Base-by-base conservation (phyloP, 495 filamentous ascomycete species). In the Aspergillus biplanus region DNA sequence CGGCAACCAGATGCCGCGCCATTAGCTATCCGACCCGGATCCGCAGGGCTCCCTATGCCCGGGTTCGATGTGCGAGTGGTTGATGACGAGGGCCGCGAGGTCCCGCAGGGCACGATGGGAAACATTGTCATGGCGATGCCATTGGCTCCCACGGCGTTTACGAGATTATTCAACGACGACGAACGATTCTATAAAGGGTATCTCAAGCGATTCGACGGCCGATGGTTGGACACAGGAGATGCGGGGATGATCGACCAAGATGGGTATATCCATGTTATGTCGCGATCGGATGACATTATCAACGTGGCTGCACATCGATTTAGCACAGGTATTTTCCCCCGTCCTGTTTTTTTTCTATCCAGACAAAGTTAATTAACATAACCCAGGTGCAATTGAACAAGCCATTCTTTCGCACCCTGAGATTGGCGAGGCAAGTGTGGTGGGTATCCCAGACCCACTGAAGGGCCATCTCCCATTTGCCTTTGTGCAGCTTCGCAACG, bases 231-330 rank as follows among this genome's bases (percentile, higher is more conserved):
- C 67, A 97, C 93, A 1, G 93, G 93, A 1, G 93, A 97, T 72
- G 90, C 92, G 3, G 93, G 93, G 1, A 85, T 92, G 74, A 83
- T 97, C 59, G 93, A 97, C 73, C 69, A 82, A 12, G 87, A 93
- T 56, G 91, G 90, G 2, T 96, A 96, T 71, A 84, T 97, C 52
- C 89, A 91, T 70, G 86, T 97, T 68, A 93, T 97, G 91, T 86
- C 89, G 2, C 83, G 92, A 58, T 86, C 87, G 5, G 93, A 97
- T 80, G 93, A 97, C 73, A 89, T 97, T 62, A 96, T 97, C 71
- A 97, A 97, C 69, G 93, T 97, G 1, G 93, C 93, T 33, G 93
- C 93, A 3, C 93, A 97, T 77, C 86, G 93, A 5, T 92, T 97
- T 64, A 91, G 88, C 68, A 97, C 93, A 3, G 93, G 90, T 90